Evolutionary conservation across 108 stramenopile species (phyloP), one percentile per base, ranked within the genome.

Genomic region (Conticribra weissflogii): DNA sequence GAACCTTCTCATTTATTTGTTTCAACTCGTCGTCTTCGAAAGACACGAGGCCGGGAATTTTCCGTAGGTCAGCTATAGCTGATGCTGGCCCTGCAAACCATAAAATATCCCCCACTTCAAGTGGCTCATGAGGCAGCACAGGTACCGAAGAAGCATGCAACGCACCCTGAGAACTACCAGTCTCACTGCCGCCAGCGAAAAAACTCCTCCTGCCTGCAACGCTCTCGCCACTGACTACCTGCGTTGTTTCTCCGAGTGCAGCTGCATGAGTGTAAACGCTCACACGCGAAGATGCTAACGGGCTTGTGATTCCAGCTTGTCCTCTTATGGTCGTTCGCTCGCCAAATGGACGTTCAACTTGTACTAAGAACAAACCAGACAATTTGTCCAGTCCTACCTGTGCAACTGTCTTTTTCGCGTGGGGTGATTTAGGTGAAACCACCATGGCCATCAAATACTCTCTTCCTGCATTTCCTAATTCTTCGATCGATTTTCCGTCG

Each of bases 381-480:
- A 89, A 67, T 50, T 87, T 90, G 63, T 81, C 70, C 9, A 91
- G 56, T n/a, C 90, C 93, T 31, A 58, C 53, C 52, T 90, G 72
- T 0, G 60, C 63, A 3, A 86, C 76, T 29, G 76, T 87, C 50
- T 86, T 83, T 15, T 69, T 74, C 0, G 70, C 72, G 17, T 88
- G 85, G 18, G 74, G 51, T 17, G 90, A 88, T 44, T 87, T 84
- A 0, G 68, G 64, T 14, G 76, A 56, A 36, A 95, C 77, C 49
- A 71, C 68, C 90, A 90, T 88, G 8, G 90, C 93, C 19, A 85
- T 77, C 23, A 95, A 72, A 60, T 85, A 95, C 67, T 95, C 93
- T 47, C 86, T 65, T 3, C 67, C 52, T 47, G 51, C 44, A 21
- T 47, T 68, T 12, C 25, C 58, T 33, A 47, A 25, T 22, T 60